A percentile compares a stretch with the other conserved stretches of the same genome.
Evolutionary conservation across 116 monocot genomes (phyloP).

Genomic region (Posidonia oceanica): DNA sequence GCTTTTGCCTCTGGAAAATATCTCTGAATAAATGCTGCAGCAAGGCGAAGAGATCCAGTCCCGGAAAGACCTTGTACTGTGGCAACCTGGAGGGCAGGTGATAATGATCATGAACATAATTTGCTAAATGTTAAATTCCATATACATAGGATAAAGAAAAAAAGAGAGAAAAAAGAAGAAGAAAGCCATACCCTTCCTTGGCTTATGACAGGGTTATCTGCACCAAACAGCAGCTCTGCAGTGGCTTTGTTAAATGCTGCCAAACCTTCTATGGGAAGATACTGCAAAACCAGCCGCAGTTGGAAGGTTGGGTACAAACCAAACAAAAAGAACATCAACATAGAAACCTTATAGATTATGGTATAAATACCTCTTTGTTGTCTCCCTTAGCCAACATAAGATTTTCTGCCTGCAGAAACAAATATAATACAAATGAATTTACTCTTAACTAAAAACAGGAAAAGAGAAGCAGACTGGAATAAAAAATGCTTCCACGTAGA

Average conservation of each 20-base stretch:
- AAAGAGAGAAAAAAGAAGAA: not conserved
- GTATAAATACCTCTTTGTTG: conserved; percentile 73
- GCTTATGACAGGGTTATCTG: conserved; percentile 66
- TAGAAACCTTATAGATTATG: not conserved
- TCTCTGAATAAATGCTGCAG: conserved; percentile 97
- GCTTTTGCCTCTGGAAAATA: conserved; percentile 92
- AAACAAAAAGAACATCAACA: not conserved
- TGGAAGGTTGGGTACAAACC: conserved; percentile 1
- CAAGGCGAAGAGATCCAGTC: conserved; percentile 98
- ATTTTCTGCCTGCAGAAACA: conserved; percentile 63
- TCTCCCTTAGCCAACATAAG: conserved; percentile 96
- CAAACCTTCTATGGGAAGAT: conserved; percentile 99
- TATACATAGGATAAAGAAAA: not conserved
- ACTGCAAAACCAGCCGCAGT: conserved; percentile 37
- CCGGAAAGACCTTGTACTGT: conserved; percentile 97
- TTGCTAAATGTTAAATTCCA: not conserved
- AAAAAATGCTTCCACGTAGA: not conserved
- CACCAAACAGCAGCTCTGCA: conserved; percentile 81
- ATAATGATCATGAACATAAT: not conserved
- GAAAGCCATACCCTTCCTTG: conserved; percentile 53
- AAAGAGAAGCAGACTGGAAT: not conserved
- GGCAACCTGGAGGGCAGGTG: conserved; percentile 44
- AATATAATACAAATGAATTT: not conserved
- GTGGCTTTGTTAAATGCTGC: conserved; percentile 94
- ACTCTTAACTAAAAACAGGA: not conserved